phyloP scores from a whole-genome alignment of 768 basidiomycete genomes.

The Termitomyces sp. region DNA sequence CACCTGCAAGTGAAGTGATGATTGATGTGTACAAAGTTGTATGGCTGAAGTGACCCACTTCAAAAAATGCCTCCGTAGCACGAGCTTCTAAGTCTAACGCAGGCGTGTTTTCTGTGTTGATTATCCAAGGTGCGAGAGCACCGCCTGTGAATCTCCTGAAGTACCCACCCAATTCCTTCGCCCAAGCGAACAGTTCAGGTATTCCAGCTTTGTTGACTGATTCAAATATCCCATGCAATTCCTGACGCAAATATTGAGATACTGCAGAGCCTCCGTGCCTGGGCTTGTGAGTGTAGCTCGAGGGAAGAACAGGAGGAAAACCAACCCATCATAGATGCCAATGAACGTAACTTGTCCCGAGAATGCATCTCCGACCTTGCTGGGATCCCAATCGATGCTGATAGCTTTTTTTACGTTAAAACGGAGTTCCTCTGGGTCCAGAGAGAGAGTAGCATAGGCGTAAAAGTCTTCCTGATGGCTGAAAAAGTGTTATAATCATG shows the following conservation, averaged over 20 bases:
- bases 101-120: slow-evolving; percentile 26
- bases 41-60: slow-evolving; percentile 44
- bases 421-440: slow-evolving; percentile 73
- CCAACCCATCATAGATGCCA: slow-evolving; percentile 90
- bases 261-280: slow-evolving; percentile 93
- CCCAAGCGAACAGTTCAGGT: slow-evolving; percentile 73
- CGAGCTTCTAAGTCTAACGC: slow-evolving; percentile 79
- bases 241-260: slow-evolving; percentile 79
- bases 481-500: slow-evolving; percentile 3
- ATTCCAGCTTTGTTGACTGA: slow-evolving; percentile 67
- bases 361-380: slow-evolving; percentile 46
- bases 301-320: slow-evolving; percentile 4
- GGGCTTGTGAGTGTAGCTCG: slow-evolving; percentile 6
- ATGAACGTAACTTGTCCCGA: slow-evolving; percentile 79
- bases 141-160: slow-evolving; percentile 89
- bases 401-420: slow-evolving; percentile 58
- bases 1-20: slow-evolving; percentile 39
- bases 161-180: slow-evolving; percentile 82
- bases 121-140: slow-evolving; percentile 66
- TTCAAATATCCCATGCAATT: slow-evolving; percentile 84
- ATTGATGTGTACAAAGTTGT: not conserved
- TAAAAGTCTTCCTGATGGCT: slow-evolving; percentile 93
- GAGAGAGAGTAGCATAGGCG: slow-evolving; percentile 68
- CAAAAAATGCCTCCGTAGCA: slow-evolving; percentile 82
- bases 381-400: slow-evolving; percentile 72